Conservation (phyloP, 2,329 filamentous ascomycete genomes). For the Hymenoscyphus fraxineus region DNA sequence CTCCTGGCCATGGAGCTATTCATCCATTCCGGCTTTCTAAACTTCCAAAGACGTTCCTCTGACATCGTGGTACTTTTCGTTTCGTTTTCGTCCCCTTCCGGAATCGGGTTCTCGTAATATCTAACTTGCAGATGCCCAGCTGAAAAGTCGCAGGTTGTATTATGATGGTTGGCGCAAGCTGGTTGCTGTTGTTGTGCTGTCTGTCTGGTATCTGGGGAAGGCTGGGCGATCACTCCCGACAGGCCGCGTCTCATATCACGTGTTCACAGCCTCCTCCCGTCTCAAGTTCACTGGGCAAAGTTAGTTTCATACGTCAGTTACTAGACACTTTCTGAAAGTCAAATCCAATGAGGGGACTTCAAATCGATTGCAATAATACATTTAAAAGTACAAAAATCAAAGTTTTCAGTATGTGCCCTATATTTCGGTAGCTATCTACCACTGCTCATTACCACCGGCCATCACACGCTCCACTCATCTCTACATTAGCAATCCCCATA, state of each 20-base stretch:
- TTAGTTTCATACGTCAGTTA: background rate
- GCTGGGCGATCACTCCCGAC: background rate
- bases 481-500: background rate
- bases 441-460: background rate
- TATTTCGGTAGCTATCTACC: constrained; percentile 2
- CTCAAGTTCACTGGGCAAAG: too few species aligned
- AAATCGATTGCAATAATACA: background rate
- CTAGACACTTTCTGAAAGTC: background rate
- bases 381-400: background rate
- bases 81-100: background rate
- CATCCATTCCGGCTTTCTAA: constrained; percentile 62
- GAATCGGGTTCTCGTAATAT: background rate
- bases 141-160: background rate
- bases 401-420: background rate
- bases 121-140: background rate
- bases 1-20: constrained; percentile 62
- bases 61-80: constrained; percentile 43
- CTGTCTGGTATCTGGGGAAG: background rate
- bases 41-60: constrained; percentile 65
- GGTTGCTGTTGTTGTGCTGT: constrained; percentile 6
- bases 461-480: background rate
- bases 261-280: background rate
- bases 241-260: background rate
- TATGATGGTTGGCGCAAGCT: background rate
- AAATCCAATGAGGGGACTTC: background rate